Base-by-base conservation (phyloP, 768 basidiomycete genomes). In the Agaricus sinodeliciosus region DNA sequence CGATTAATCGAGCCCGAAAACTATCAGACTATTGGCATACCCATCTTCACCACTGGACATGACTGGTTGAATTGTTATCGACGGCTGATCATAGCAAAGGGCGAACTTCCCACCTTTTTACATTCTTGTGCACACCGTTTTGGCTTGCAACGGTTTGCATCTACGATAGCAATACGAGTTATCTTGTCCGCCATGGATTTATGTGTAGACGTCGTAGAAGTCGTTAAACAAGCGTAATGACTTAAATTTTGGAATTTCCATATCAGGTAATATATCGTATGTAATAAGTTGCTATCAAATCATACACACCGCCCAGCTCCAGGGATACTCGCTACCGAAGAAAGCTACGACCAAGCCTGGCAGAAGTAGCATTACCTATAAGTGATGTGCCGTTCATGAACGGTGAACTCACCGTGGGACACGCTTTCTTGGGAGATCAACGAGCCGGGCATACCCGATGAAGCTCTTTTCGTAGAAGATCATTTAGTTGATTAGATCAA, bases 11-110 rank as follows among this genome's bases (percentile, higher is more conserved):
- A 46, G 25, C 16, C 22, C 49, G 16, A 47, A 43, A 45, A 46
- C 13, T 45, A 12, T 9, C 34, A 45, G 18, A 18, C 26, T 37
- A 18, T n/a, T 65, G 77, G 54, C 63, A 28, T 49, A 90, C 91
- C 94, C 94, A 96, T 96, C 74, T 92, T 92, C 51, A 96, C 94
- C 45, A 96, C 94, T 15, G 94, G 94, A 78, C 94, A 97, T 69
- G 67, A 70, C 68, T 71, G 57, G 42, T 35, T 19, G 42, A 16
- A 25, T 25, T 59, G 53, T 61, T 49, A 55, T 57, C 59, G 62
- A 54, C 44, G 34, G 35, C 43, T 48, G 12, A 49, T 56, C 57
- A 56, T 55, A 43, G 43, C 53, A 46, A 47, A 42, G 47, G 27
- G 27, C 49, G 52, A 52, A 35, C 34, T 51, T 53, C 67, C 7